Conservation (phyloP, 495 filamentous ascomycete genomes). For the Stereocaulon alpinum region DNA sequence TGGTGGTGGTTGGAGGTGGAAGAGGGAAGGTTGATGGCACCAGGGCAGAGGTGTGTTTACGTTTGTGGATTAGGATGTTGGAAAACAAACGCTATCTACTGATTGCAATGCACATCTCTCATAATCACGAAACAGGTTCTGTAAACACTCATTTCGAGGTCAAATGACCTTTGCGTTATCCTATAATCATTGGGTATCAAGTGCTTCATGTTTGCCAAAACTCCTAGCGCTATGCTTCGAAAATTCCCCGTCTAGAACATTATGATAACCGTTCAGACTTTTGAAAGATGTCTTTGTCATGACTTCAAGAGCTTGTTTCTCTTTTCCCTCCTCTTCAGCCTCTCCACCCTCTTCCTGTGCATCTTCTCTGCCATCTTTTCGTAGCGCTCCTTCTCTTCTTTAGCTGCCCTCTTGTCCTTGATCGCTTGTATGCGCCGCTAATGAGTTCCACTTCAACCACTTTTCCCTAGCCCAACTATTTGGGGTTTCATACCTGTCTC, state of each 20-base stretch:
- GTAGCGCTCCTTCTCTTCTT: constrained; percentile 88
- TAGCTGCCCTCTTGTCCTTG: constrained; percentile 70
- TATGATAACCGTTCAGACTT: not conserved
- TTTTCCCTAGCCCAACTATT: not conserved
- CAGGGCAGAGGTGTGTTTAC: not conserved
- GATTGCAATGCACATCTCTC: too few species aligned
- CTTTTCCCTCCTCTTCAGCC: constrained; percentile 90
- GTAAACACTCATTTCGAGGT: too few species aligned
- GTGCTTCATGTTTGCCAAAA: constrained; percentile 1
- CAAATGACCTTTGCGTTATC: not conserved
- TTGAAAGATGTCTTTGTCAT: constrained; percentile 35
- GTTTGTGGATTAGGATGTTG: too few species aligned
- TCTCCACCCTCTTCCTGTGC: constrained; percentile 89
- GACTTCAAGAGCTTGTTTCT: constrained; percentile 93
- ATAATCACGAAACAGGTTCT: too few species aligned
- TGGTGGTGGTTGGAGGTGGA: constrained; percentile 27
- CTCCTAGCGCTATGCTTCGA: constrained; percentile 9
- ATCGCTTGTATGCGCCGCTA: constrained; percentile 67
- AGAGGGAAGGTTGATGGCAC: not conserved
- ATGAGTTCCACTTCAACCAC: not conserved
- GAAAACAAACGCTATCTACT: too few species aligned
- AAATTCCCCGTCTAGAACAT: not conserved
- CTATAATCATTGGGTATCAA: constrained; percentile 3
- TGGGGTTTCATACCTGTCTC: constrained; percentile 50
- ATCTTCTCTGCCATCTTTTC: constrained; percentile 96